A percentile compares a stretch with the other conserved stretches of the same genome.
These are phyloP conservation scores for Cercospora sojina DNA, from an alignment of 2,329 filamentous ascomycete genomes.

Conservation along the genomic window DNA sequence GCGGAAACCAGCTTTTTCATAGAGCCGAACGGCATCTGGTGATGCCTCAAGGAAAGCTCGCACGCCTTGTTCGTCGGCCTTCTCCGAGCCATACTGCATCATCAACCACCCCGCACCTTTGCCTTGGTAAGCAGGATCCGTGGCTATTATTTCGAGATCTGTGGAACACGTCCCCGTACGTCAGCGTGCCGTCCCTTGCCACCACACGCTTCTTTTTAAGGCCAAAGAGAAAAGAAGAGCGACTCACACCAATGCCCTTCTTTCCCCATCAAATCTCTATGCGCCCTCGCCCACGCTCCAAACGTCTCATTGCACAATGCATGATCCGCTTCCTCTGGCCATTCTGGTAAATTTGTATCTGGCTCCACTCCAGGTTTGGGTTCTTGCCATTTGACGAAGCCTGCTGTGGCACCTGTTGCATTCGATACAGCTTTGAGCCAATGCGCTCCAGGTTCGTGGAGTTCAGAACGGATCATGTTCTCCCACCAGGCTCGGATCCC, in stretches of 20 bases:
- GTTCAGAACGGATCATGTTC: slow-evolving; percentile 28
- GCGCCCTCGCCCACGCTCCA: slow-evolving; percentile 29
- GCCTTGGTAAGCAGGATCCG: slow-evolving; percentile 41
- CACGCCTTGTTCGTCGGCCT: slow-evolving; percentile 40
- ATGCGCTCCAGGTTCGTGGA: slow-evolving; percentile 26
- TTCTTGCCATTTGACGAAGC: slow-evolving; percentile 32
- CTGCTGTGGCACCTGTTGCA: slow-evolving; percentile 23
- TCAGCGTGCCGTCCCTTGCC: background rate
- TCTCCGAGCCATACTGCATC: slow-evolving; percentile 40
- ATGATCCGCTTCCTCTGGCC: slow-evolving; percentile 31
- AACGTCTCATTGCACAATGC: slow-evolving; percentile 32
- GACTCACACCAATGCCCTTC: slow-evolving; percentile 35
- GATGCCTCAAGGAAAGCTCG: slow-evolving; percentile 43
- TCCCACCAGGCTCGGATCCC: slow-evolving; percentile 30
- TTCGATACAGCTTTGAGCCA: slow-evolving; percentile 31
- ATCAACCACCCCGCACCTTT: slow-evolving; percentile 42
- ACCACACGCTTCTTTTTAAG: no score
- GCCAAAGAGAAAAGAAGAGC: background rate
- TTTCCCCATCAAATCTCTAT: slow-evolving; percentile 29
- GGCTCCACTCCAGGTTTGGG: slow-evolving; percentile 24
- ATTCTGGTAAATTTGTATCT: slow-evolving; percentile 26
- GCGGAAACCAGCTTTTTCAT: slow-evolving; percentile 41
- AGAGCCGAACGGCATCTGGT: slow-evolving; percentile 38
- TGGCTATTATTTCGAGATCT: slow-evolving; percentile 38
- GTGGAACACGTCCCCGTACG: background rate